Evolutionary conservation across 129 eudicot species (phyloP), one percentile per base, ranked within the genome.

Genomic region (Centella asiatica): DNA sequence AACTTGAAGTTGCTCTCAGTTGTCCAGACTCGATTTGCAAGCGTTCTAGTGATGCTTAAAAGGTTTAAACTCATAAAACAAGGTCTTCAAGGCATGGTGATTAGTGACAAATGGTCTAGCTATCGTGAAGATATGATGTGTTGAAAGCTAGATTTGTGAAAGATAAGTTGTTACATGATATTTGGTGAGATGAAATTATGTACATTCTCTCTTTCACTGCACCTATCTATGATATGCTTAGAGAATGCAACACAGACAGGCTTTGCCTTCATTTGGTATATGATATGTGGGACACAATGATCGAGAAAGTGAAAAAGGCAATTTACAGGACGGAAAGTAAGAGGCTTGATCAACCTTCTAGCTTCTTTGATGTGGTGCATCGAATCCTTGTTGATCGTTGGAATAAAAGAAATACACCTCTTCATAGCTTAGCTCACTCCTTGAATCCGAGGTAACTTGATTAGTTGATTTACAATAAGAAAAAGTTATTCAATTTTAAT

Each of bases 361-460:
- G 6, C 23, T 53, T 67, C n/a, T 67, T 44, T 44, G 24, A 67
- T 5, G 12, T 52, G n/a, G 62, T 67, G 5, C 19, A 39, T 53
- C 2, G 15, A 37, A 67, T 25, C 11, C 62, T 54, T 52, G n/a
- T 67, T 24, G 36, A 25, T 47, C 26, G 39, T 24, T 57, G 77
- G 71, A 46, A 18, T 29, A 64, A 46, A n/a, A 58, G 33, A 19
- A 46, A 18, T 17, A 73, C 66, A 4, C 36, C 46, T 4, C 65
- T 65, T 23, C 59, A 73, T 73, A 57, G 62, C 47, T 46, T 65
- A 26, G 62, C 62, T 14, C 62, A 65, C 49, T 73, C 55, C 5
- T 33, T 72, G 6, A 64, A 54, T 24, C 76, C 66, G 24, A 72
- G 70, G 76, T 64, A 22, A 22, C 36, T 29, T 65, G n/a, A n/a